phyloP scores from a whole-genome alignment of 179 eudicot genomes.

The Carnegiea gigantea region DNA sequence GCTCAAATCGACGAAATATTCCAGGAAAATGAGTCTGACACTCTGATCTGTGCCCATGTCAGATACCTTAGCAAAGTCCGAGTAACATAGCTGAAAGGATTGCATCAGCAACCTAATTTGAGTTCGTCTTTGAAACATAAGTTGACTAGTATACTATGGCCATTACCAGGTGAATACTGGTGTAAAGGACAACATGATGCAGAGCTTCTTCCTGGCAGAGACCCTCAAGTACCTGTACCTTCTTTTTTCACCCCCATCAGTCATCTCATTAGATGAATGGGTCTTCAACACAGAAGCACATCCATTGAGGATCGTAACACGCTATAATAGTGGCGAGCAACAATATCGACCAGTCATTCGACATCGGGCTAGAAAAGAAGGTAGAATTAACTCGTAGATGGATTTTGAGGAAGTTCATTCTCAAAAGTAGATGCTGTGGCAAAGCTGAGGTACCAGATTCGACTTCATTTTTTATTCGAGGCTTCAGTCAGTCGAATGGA shows the following conservation, averaged over 20 bases:
- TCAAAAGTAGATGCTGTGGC: conserved; percentile 20
- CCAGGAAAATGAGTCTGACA: not conserved
- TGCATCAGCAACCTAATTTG: not conserved
- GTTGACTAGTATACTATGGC: not conserved
- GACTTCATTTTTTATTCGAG: conserved; percentile 13
- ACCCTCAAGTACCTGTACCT: conserved; percentile 97
- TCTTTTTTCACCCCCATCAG: conserved; percentile 83
- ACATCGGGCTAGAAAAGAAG: conserved; percentile 69
- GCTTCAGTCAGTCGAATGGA: not conserved
- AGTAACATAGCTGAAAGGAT: not conserved
- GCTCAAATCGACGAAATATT: not conserved
- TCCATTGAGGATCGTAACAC: conserved; percentile 72
- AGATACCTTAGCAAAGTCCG: not conserved
- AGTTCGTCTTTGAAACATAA: not conserved
- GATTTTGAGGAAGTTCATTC: conserved; percentile 14
- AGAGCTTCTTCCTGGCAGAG: conserved; percentile 98
- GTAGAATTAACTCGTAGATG: conserved; percentile 44
- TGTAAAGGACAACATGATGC: conserved; percentile 98
- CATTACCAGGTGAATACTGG: conserved; percentile 81
- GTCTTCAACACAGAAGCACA: conserved; percentile 99
- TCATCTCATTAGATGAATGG: conserved; percentile 92
- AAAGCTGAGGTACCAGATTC: not conserved
- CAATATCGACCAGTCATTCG: conserved; percentile 42
- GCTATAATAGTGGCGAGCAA: conserved; percentile 33
- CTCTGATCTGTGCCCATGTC: not conserved